Conservation (phyloP, 306 rosid genomes). For the Quercus bicolor region DNA sequence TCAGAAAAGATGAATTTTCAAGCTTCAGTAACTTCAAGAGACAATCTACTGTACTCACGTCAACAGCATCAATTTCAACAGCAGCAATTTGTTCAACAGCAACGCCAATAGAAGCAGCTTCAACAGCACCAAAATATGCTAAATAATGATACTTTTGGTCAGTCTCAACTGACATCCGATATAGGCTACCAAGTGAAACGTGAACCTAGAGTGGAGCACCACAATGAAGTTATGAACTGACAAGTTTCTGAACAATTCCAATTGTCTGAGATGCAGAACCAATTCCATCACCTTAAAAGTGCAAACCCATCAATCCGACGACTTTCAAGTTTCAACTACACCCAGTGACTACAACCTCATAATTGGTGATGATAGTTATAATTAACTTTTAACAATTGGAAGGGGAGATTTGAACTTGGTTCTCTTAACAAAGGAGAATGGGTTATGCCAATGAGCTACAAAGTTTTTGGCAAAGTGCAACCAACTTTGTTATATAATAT, state of each 20-base stretch:
- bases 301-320: too few species aligned
- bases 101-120: constrained; percentile 52
- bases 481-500: too few species aligned
- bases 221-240: constrained; percentile 52
- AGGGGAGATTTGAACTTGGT: too few species aligned
- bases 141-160: constrained; percentile 51
- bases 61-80: constrained; percentile 58
- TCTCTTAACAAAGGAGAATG: too few species aligned
- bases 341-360: too few species aligned
- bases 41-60: constrained; percentile 53
- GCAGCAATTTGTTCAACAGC: constrained; percentile 58
- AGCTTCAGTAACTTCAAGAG: constrained; percentile 53
- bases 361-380: too few species aligned
- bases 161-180: constrained; percentile 59
- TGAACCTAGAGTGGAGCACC: constrained; percentile 62
- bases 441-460: too few species aligned
- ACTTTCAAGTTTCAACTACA: too few species aligned
- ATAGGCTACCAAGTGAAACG: constrained; percentile 55
- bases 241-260: constrained; percentile 62
- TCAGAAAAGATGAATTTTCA: too few species aligned
- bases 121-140: constrained; percentile 62
- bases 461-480: too few species aligned
- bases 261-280: constrained; percentile 64
- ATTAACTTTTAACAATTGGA: too few species aligned
- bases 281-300: constrained; percentile 45